Percentiles rank a stretch among this genome's conserved stretches.
Evolutionary conservation across 2,329 filamentous ascomycete genomes (phyloP).

Genomic region (Coniochaeta sp.): DNA sequence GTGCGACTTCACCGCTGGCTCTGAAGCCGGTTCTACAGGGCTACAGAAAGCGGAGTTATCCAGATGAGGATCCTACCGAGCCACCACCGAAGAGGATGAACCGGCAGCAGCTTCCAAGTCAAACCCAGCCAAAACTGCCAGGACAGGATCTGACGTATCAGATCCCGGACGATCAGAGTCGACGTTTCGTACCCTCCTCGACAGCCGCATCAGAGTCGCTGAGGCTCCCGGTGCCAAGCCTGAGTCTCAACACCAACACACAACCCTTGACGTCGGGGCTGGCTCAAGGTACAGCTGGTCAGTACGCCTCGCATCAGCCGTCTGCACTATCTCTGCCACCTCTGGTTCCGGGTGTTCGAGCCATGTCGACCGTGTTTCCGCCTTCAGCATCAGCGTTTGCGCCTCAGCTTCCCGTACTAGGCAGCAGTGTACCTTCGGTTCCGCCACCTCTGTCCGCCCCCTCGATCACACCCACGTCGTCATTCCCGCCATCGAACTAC

Average conservation of each 20-base stretch:
- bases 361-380: slow-evolving; percentile 73
- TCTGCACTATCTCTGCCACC: slow-evolving; percentile 53
- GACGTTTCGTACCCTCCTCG: background rate
- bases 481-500: slow-evolving; percentile 28
- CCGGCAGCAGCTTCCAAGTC: slow-evolving; percentile 16
- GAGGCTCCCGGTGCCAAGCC: slow-evolving; percentile 62
- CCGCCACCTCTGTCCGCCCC: slow-evolving; percentile 20
- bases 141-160: slow-evolving; percentile 12
- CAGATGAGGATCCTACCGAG: slow-evolving; percentile 42
- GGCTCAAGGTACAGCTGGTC: slow-evolving; percentile 25
- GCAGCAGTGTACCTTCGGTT: slow-evolving; percentile 24
- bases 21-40: slow-evolving; percentile 28
- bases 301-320: slow-evolving; percentile 34
- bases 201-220: slow-evolving; percentile 18
- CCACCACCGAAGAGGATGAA: slow-evolving; percentile 46
- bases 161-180: background rate
- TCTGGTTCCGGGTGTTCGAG: slow-evolving; percentile 52
- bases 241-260: slow-evolving; percentile 52
- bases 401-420: slow-evolving; percentile 23
- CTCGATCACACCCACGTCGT: slow-evolving; percentile 25
- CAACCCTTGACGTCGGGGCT: slow-evolving; percentile 6
- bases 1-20: slow-evolving; percentile 39
- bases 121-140: slow-evolving; percentile 6
- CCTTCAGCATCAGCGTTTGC: slow-evolving; percentile 37
- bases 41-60: slow-evolving; percentile 40